Conservation (phyloP, 805 yeast species). For the Lipomyces lipofer region DNA sequence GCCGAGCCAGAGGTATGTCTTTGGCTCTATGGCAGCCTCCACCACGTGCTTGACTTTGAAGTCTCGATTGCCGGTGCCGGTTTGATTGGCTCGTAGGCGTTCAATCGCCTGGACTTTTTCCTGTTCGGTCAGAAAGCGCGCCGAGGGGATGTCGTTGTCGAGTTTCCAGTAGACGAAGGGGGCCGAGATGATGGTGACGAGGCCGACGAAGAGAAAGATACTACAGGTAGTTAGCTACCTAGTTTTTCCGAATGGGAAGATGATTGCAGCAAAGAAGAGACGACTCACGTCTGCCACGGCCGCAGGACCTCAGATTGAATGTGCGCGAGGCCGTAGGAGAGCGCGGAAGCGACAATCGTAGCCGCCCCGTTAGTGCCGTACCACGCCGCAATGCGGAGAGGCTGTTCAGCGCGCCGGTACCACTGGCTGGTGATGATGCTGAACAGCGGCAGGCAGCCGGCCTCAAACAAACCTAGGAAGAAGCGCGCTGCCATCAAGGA, state of each 20-base stretch:
- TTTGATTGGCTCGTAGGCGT: conserved; percentile 35
- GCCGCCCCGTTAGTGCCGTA: conserved; percentile 40
- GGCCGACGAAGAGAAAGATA: conserved; percentile 8
- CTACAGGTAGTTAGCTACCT: not conserved
- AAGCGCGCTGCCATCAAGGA: conserved; percentile 48
- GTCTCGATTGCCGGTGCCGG: conserved; percentile 41
- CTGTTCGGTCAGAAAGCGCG: conserved; percentile 28
- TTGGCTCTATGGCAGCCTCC: conserved; percentile 35
- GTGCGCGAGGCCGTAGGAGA: conserved; percentile 18
- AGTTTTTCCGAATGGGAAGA: not conserved
- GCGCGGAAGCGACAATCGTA: conserved; percentile 16
- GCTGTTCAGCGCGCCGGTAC: conserved; percentile 51
- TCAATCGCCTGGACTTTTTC: conserved; percentile 32
- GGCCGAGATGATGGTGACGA: conserved; percentile 2
- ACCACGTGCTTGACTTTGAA: conserved; percentile 37
- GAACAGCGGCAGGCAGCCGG: conserved; percentile 54
- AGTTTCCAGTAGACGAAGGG: conserved; percentile 8
- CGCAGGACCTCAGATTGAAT: conserved; percentile 12
- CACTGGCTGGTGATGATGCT: conserved; percentile 63
- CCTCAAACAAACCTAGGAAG: conserved; percentile 51
- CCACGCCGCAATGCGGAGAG: conserved; percentile 50
- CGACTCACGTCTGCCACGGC: conserved; percentile 13
- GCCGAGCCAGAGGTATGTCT: conserved; percentile 4
- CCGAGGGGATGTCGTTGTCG: conserved; percentile 10
- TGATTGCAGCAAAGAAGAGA: not conserved